Base-by-base conservation (phyloP, 176 grass and related monocot genomes). In the Aegilops sharonensis region DNA sequence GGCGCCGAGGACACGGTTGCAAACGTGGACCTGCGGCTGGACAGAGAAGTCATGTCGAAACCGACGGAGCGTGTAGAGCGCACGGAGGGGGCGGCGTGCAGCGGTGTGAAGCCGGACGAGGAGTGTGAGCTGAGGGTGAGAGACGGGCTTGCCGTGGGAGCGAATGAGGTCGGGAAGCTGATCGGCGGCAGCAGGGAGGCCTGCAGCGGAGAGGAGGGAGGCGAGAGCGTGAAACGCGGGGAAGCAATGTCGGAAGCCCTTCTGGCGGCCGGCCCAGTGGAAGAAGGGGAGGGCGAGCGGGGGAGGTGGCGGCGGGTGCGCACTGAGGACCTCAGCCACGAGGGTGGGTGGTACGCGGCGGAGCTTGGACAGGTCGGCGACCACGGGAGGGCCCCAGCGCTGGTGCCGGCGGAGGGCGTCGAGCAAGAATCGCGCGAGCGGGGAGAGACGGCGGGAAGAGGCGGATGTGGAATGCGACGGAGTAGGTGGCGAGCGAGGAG, bases 91-190 rank as follows among this genome's bases (percentile, higher is more conserved):
- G 15, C 91, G 92, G 3, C 90, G 81, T 1, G 93, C 85, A 24
- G 91, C 86, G 4, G 90, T 84, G 88, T 98, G 96, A 60, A 98
- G 83, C 6, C 92, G 81, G 4, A 95, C 82, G 32, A 95, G 94
- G 87, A 98, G 87, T 50, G 88, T 86, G 47, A 95, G 90, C 81
- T 95, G 90, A 54, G 93, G 89, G 50, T 90, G 84, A 3, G 97
- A 91, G 68, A 91, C 82, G 23, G 88, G 82, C 61, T 91, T 94
- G 9, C 92, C 90, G 20, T 95, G 94, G 66, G 86, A 74, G 35
- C 61, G 90, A 92, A 98, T 94, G 90, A 95, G 90, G 69, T 98
- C 90, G 1, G 97, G 97, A 45, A 95, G 39, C 85, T 98, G 97
- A 82, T 98, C 86, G 18, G 82, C 94, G 36, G 87, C 90, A 4